These are phyloP conservation scores for Phytopythium oedochilum DNA, from an alignment of 352 stramenopile genomes.

Conservation along the genomic window DNA sequence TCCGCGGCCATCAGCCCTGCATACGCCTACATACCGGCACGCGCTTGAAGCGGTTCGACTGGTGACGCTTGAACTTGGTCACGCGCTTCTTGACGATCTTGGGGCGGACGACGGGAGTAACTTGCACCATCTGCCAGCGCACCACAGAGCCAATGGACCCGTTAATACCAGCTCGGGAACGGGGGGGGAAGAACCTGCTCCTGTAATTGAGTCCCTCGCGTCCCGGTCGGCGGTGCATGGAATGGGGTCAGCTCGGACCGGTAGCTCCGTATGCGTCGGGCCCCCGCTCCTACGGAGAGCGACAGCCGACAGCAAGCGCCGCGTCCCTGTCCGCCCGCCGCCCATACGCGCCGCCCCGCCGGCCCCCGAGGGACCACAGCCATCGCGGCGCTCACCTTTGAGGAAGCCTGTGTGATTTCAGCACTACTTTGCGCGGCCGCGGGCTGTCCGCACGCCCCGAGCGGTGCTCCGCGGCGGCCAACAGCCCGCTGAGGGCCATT, in stretches of 20 bases:
- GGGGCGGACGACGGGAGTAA: slow-evolving; percentile 85
- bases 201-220: neutral
- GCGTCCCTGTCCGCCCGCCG: neutral
- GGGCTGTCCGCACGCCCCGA: neutral
- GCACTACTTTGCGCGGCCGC: slow-evolving; percentile 45
- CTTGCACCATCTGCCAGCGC: slow-evolving; percentile 81
- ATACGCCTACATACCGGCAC: slow-evolving; percentile 81
- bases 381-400: slow-evolving; percentile 50
- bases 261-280: no score
- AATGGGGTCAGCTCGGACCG: no score
- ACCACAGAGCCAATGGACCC: neutral
- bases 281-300: no score
- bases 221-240: neutral
- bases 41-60: slow-evolving; percentile 98
- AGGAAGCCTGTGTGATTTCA: slow-evolving; percentile 88
- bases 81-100: slow-evolving; percentile 99
- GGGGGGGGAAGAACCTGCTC: no score
- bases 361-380: neutral
- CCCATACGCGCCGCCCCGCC: neutral
- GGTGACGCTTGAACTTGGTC: slow-evolving; percentile 99
- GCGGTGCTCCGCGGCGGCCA: neutral
- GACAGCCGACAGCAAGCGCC: neutral
- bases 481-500: slow-evolving; percentile 38
- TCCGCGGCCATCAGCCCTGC: no score
- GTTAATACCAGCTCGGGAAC: neutral